Base-by-base conservation (phyloP, 371 early-diverging fungal genomes). In the Smittium culicis region DNA sequence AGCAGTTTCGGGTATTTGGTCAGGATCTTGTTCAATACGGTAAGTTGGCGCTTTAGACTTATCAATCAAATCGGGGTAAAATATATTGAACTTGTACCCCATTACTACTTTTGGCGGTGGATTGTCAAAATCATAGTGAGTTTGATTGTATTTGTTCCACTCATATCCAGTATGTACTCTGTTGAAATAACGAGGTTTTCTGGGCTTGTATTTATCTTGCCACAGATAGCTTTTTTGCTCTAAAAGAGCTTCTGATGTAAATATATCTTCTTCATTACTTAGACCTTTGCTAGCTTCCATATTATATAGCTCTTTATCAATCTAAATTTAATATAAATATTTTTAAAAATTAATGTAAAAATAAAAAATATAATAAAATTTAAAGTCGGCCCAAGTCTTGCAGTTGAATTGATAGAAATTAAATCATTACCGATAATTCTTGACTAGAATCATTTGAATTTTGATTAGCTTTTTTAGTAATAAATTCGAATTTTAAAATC, bases 131-230 rank as follows among this genome's bases (percentile, higher is more conserved):
- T 93, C 93, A 77, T 96, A 98, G 72, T 98, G 96, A 0, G 94
- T 93, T 71, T 92, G 93, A 70, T 98, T 98, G 77, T 96, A 98
- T 80, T 94, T 93, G 84, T 94, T 96, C 98, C 98, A 98, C 76
- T 96, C 96, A 72, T 88, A 94, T 35, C 96, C 96, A 0, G 92
- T 92, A 65, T 93, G 90, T 17, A 96, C 94, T 61, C 93, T 88
- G 77, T 94, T 95, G 69, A 93, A 91, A 80, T 89, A 96, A 55
- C 91, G 79, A 20, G 98, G 96, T 71, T 93, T 94, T 63, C 94
- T 85, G 30, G 95, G 94, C 31, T 92, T 81, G 74, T 95, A 93
- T 77, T 94, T 92, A 76, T 92, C 92, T 77, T 88, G 86, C 91
- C 91, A 91, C 70, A 82, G 71, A 69, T 90, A 89, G 1, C 82